Evolutionary conservation across 1,284 basidiomycete species (phyloP).

Genomic region (Malassezia slooffiae): DNA sequence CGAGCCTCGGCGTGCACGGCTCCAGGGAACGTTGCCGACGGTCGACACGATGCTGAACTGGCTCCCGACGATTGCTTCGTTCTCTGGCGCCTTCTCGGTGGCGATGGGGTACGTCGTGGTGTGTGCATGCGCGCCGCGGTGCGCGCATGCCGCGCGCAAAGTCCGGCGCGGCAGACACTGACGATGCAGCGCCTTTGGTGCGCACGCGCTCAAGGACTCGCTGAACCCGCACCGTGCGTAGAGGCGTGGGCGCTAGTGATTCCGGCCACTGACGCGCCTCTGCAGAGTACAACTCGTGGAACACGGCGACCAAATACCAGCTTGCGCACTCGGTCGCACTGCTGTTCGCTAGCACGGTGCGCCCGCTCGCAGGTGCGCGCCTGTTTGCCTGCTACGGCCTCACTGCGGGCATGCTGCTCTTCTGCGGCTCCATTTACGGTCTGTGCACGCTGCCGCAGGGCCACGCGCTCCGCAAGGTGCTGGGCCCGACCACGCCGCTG

Average conservation of each 20-base stretch:
- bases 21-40: no score
- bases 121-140: not conserved
- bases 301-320: slow-evolving; percentile 40
- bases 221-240: slow-evolving; percentile 32
- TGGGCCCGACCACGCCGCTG: slow-evolving; percentile 36
- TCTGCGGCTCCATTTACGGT: slow-evolving; percentile 41
- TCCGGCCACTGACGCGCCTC: no score
- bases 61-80: slow-evolving; percentile 2
- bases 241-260: not conserved
- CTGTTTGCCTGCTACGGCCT: slow-evolving; percentile 29
- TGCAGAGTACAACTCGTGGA: slow-evolving; percentile 33
- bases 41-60: no score
- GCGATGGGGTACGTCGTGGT: slow-evolving; percentile 7
- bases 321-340: slow-evolving; percentile 39
- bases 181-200: slow-evolving; percentile 27
- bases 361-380: slow-evolving; percentile 19
- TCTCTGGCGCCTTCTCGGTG: slow-evolving; percentile 13
- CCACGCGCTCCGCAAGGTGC: slow-evolving; percentile 27
- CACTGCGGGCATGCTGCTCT: slow-evolving; percentile 38
- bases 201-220: slow-evolving; percentile 36
- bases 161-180: no score
- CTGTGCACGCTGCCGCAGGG: slow-evolving; percentile 34
- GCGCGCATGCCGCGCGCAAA: no score
- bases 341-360: slow-evolving; percentile 21
- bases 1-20: no score